Conservation (phyloP, 345 rosid genomes). For the Lepidium africanum region DNA sequence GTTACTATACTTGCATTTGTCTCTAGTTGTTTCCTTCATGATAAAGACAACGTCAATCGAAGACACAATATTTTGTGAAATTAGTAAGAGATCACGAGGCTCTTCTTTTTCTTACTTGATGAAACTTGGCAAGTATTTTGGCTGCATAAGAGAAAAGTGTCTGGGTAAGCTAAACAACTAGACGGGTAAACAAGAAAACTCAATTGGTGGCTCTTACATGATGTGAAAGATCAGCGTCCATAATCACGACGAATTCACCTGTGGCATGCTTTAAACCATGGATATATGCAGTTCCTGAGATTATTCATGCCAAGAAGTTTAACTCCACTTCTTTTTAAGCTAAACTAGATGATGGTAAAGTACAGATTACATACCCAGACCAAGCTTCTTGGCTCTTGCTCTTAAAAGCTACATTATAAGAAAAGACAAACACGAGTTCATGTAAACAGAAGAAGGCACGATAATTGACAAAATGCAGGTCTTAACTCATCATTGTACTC, state of each 20-base stretch:
- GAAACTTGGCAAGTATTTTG: conserved; percentile 87
- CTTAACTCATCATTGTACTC: conserved; percentile 25
- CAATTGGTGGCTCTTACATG: conserved; percentile 51
- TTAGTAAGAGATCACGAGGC: neutral
- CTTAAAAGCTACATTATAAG: conserved; percentile 57
- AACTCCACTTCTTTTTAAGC: neutral
- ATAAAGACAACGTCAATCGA: neutral
- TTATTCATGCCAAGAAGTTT: conserved; percentile 10
- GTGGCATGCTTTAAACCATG: conserved; percentile 92
- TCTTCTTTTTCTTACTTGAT: conserved; percentile 64
- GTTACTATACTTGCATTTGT: conserved; percentile 91
- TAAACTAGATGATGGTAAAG: neutral
- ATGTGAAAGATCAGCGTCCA: conserved; percentile 99
- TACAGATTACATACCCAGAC: conserved; percentile 52
- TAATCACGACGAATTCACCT: conserved; percentile 85
- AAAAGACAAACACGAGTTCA: conserved; percentile 15
- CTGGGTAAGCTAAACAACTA: conserved; percentile 3
- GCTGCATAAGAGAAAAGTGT: conserved; percentile 49
- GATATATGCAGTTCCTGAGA: conserved; percentile 80
- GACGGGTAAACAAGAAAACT: neutral
- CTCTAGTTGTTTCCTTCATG: conserved; percentile 70
- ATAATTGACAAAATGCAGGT: neutral
- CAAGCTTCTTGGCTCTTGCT: conserved; percentile 88
- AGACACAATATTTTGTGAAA: neutral
- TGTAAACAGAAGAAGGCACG: neutral